Percentiles rank a stretch among this genome's conserved stretches.
phyloP scores from a whole-genome alignment of 208 protist species.

The Acanthamoeba quina region DNA sequence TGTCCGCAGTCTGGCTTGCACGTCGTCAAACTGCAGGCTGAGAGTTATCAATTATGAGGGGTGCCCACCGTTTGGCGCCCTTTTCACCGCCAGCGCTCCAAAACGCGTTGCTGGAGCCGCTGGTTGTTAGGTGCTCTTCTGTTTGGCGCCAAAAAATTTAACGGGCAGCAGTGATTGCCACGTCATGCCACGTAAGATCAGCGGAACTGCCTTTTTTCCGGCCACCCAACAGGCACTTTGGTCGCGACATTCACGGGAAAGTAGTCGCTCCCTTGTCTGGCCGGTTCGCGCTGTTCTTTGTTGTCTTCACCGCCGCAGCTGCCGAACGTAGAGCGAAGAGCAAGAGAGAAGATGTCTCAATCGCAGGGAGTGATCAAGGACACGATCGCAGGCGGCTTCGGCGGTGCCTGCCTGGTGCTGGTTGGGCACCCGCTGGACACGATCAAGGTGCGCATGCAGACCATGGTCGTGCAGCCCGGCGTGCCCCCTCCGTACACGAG shows the following conservation, averaged over 20 bases:
- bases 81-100: too few species aligned
- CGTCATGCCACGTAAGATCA: background rate
- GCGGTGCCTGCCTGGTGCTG: slow-evolving; percentile 81
- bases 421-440: slow-evolving; percentile 86
- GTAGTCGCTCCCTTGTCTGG: background rate
- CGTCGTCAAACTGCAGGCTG: too few species aligned
- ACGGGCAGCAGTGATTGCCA: background rate
- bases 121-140: background rate
- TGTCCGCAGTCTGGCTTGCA: background rate
- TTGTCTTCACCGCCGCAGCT: background rate
- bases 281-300: background rate
- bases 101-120: background rate
- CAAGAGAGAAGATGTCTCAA: background rate
- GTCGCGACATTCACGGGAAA: background rate
- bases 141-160: background rate
- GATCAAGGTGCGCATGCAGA: slow-evolving; percentile 84
- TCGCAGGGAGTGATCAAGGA: slow-evolving; percentile 49
- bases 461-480: slow-evolving; percentile 69
- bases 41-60: too few species aligned
- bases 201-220: background rate
- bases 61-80: background rate
- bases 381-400: slow-evolving; percentile 77
- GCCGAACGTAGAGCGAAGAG: background rate
- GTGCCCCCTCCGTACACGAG: slow-evolving; percentile 77
- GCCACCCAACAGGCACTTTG: background rate